A percentile compares a stretch with the other conserved stretches of the same genome.
These are phyloP conservation scores for Citrus glauca DNA, from an alignment of 345 rosid species.

Conservation along the genomic window DNA sequence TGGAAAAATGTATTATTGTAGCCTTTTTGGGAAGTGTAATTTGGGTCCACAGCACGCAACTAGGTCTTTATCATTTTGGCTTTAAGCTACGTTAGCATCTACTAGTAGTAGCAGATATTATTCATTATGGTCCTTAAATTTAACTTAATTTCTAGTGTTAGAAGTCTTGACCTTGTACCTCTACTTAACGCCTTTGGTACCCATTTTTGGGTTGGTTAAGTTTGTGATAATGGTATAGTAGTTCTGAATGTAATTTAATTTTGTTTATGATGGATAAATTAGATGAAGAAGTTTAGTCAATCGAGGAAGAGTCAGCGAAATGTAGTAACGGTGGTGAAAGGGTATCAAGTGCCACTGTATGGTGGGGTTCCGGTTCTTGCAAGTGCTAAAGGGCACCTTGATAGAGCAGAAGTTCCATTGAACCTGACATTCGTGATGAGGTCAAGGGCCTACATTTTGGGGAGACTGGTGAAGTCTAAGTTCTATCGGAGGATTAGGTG, in stretches of 20 bases:
- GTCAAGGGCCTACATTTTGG: conserved; percentile 81
- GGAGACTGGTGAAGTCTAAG: conserved; percentile 60
- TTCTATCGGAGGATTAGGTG: conserved; percentile 57
- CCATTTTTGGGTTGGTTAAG: not conserved
- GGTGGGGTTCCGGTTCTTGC: conserved; percentile 60
- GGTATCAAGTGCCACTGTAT: conserved; percentile 76
- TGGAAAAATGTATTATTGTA: not conserved
- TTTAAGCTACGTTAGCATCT: not conserved
- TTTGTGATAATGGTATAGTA: not conserved
- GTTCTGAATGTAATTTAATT: not conserved
- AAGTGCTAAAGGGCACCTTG: conserved; percentile 29
- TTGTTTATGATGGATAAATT: not conserved
- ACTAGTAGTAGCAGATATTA: not conserved
- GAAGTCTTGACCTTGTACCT: not conserved
- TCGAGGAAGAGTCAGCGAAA: conserved; percentile 48
- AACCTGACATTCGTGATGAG: conserved; percentile 72
- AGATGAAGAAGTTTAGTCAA: conserved; percentile 82
- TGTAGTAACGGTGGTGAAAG: conserved; percentile 49
- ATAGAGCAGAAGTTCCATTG: conserved; percentile 51
- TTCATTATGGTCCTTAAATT: not conserved
- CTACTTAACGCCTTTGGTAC: not conserved
- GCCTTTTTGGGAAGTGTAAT: not conserved
- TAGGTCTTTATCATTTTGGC: not conserved
- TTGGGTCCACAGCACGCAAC: not conserved
- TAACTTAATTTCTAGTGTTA: not conserved